Base-by-base conservation (phyloP, 2,329 filamentous ascomycete species). In the Malbranchea zuffiana region DNA sequence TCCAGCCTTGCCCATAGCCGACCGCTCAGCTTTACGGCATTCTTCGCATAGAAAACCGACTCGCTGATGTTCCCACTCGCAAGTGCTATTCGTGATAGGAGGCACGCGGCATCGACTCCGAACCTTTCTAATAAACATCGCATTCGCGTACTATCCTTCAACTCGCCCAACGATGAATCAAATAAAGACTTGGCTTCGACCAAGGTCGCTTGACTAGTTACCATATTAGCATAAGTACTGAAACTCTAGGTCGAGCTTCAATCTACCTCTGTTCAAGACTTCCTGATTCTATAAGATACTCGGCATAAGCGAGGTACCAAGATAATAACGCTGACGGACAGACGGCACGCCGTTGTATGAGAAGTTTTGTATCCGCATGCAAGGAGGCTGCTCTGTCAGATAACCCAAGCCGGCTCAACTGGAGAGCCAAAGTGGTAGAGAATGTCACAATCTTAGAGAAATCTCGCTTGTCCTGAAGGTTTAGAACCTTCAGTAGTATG, bases 301-400 rank as follows among this genome's bases (percentile, higher is more conserved):
- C 83, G 0, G 82, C 78, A 43, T 78, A 76, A 0, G 77, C 74
- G 5, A 94, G 61, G 45, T 86, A 72, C 54, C 80, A 80, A 21
- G 67, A 64, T 10, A 80, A 47, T 18, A 55, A 59, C 10, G 67
- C 62, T 33, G 69, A 57, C 6, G 60, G 56, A 3, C 67, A 63
- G 2, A 66, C 46, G 1, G 55, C 53, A 26, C 57, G 56, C 6
- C 54, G 55, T 7, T 53, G 50, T 4, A 69, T 46, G 34, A 71
- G 67, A 13, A 62, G 57, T 44, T 77, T 69, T 3, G 76, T 75
- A 37, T 71, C 68, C 1, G 69, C 66, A 11, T 95, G 66, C 2
- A 69, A 55, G 4, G 67, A 51, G 5, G 66, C 67, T 30, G 76
- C 74, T 49, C 72, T 73, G 28, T 69, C 70, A 32, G 70, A 70